Conservation (phyloP, 352 stramenopile genomes). For the Phytophthora rubi region DNA sequence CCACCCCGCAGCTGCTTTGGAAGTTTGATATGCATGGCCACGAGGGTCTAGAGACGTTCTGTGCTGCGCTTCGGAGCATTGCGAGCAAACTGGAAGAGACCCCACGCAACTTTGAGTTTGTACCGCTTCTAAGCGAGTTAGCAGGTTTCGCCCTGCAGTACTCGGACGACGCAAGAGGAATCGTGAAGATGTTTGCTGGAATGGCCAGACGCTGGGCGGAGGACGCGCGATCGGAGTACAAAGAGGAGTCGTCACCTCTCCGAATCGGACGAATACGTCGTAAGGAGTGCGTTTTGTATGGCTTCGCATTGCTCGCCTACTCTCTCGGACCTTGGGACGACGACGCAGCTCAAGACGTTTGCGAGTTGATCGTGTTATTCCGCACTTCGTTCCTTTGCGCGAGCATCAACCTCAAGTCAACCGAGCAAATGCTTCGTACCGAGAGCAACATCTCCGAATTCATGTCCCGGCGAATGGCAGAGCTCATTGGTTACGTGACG, state of each 20-base stretch:
- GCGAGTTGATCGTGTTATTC: conserved; percentile 56
- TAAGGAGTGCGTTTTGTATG: conserved; percentile 55
- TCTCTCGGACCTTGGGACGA: conserved; percentile 22
- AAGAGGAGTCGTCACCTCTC: background rate
- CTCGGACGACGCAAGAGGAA: conserved; percentile 4
- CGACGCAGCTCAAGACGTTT: conserved; percentile 34
- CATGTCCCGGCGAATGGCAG: conserved; percentile 39
- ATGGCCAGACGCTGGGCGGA: conserved; percentile 44
- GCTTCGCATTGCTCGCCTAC: conserved; percentile 47
- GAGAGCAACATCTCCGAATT: conserved; percentile 42
- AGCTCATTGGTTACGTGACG: conserved; percentile 22
- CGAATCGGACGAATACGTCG: conserved; percentile 27
- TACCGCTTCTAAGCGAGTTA: conserved; percentile 50
- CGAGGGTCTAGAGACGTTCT: conserved; percentile 21
- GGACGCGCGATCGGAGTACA: conserved; percentile 3
- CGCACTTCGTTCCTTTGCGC: conserved; percentile 40
- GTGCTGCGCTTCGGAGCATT: conserved; percentile 24
- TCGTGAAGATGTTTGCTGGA: conserved; percentile 29
- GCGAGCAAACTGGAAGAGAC: conserved; percentile 37
- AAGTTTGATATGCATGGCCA: conserved; percentile 47
- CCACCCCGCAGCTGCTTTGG: conserved; percentile 35
- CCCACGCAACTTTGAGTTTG: conserved; percentile 30
- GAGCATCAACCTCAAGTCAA: conserved; percentile 31
- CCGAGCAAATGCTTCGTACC: conserved; percentile 17
- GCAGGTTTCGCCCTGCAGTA: conserved; percentile 43